A percentile compares a stretch with the other conserved stretches of the same genome.
phyloP scores from a whole-genome alignment of 805 yeast species.

The Lachancea sp. region DNA sequence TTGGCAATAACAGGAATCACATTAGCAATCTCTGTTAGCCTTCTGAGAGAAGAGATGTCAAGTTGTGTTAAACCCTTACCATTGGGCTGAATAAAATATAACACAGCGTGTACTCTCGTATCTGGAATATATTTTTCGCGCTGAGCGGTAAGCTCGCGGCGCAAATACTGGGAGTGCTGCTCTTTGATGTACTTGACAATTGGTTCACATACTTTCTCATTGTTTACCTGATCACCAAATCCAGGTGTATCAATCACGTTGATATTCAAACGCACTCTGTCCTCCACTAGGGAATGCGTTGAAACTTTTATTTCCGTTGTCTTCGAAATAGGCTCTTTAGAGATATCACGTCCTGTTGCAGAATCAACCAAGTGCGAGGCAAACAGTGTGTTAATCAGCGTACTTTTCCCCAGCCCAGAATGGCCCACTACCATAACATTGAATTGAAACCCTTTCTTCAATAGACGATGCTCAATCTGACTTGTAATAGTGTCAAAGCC shows the following conservation, averaged over 20 bases:
- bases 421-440: constrained; percentile 91
- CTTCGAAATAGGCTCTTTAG: constrained; percentile 68
- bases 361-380: constrained; percentile 72
- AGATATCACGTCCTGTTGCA: constrained; percentile 55
- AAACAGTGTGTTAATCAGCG: constrained; percentile 84
- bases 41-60: constrained; percentile 76
- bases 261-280: constrained; percentile 76
- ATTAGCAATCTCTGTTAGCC: constrained; percentile 82
- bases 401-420: constrained; percentile 92
- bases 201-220: constrained; percentile 96
- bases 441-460: constrained; percentile 90
- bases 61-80: constrained; percentile 77
- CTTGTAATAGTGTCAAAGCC: constrained; percentile 95
- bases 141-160: constrained; percentile 91
- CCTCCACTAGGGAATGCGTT: constrained; percentile 69
- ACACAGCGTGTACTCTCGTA: constrained; percentile 87
- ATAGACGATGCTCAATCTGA: constrained; percentile 86
- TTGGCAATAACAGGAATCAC: constrained; percentile 95
- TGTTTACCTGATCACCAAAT: constrained; percentile 93
- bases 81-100: constrained; percentile 87
- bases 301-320: constrained; percentile 79
- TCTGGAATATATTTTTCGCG: constrained; percentile 79
- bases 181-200: constrained; percentile 90
- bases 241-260: constrained; percentile 97
- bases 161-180: constrained; percentile 83